A percentile compares a stretch with the other conserved stretches of the same genome.
These are phyloP conservation scores for Fusarium chaquense DNA, from an alignment of 2,329 filamentous ascomycete species.

Conservation along the genomic window DNA sequence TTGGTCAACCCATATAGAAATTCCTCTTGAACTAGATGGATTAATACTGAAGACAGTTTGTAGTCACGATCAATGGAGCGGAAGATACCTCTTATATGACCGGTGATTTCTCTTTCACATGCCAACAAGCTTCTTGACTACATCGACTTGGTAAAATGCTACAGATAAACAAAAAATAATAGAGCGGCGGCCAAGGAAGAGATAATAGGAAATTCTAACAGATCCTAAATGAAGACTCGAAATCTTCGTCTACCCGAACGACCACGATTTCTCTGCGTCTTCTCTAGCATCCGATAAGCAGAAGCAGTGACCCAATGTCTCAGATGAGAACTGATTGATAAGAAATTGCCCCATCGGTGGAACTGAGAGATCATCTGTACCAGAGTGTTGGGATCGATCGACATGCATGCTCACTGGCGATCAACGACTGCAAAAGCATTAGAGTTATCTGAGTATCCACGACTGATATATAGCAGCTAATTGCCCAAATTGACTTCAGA, in stretches of 20 bases:
- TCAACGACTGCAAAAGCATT: not conserved
- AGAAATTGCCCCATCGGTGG: not conserved
- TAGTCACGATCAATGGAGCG: not conserved
- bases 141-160: not conserved
- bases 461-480: too few species aligned
- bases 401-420: not conserved
- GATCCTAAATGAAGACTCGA: not conserved
- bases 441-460: not conserved
- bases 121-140: not conserved
- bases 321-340: slow-evolving; percentile 1
- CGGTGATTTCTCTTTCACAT: not conserved
- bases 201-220: not conserved
- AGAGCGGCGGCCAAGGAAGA: not conserved
- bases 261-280: not conserved
- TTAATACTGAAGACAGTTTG: not conserved
- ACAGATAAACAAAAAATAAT: not conserved
- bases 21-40: too few species aligned
- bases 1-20: too few species aligned
- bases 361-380: not conserved
- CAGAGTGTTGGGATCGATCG: not conserved
- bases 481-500: too few species aligned
- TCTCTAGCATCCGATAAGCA: not conserved
- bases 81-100: not conserved
- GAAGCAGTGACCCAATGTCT: not conserved
- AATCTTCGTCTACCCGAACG: not conserved